Base-by-base conservation (phyloP, 2,329 filamentous ascomycete genomes). In the Paracamarosporium sp. region DNA sequence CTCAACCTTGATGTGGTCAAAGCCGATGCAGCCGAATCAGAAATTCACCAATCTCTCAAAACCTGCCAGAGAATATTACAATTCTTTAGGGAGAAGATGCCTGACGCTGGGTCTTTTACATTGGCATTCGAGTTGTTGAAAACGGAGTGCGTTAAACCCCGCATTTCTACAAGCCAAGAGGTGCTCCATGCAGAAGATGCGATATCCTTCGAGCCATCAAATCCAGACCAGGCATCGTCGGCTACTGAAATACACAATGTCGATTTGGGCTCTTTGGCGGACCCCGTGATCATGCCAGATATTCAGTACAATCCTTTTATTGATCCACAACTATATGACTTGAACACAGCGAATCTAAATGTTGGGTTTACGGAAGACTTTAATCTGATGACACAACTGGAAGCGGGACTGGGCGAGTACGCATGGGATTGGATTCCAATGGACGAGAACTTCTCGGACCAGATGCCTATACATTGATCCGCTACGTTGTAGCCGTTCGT, bases 321-420 rank as follows among this genome's bases (percentile, higher is more conserved):
- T 15, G 31, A 30, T 50, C n/a, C 24, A 15, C 22, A 13, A 50
- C 13, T 27, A 30, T 24, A 41, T 15, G 35, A 41, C 38, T 17
- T 38, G 25, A 27, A 30, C 27, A 62, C 27, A 27, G 46, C 48
- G 35, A 48, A 43, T 24, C 56, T 58, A 6, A 54, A 38, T 15
- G 33, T 66, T 3, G 55, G 57, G 5, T 38, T 62, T 1, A 63
- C 56, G 15, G 59, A 65, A 20, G 55, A 53, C 44, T 22, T 46
- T n/a, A 52, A 64, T 43, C 36, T 63, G 13, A 61, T 68, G 51
- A 61, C 45, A 28, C 63, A 66, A 31, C 66, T 74, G 36, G 73
- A 76, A 53, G 68, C 68, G 30, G 72, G 69, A 1, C 33, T 75
- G 24, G 71, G 68, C 20, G 72, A 76, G 36, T 76, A 76, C 54